Evolutionary conservation across 2,329 filamentous ascomycete species (phyloP).

Genomic region (Sarocladium oryzae): DNA sequence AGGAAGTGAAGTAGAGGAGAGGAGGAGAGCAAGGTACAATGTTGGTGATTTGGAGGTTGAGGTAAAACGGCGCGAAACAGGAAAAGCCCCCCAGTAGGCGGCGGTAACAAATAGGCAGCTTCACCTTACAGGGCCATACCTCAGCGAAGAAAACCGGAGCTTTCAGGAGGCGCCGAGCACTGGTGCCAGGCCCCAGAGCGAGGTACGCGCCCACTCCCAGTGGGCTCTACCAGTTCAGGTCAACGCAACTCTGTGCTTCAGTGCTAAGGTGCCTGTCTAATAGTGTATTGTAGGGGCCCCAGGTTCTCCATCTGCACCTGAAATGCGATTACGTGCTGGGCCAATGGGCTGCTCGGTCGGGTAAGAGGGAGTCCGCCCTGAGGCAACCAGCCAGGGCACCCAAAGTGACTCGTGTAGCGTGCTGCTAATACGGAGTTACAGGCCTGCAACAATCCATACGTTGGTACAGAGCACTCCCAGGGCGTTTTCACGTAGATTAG

Average conservation of each 20-base stretch:
- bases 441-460: not conserved
- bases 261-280: too few species aligned
- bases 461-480: too few species aligned
- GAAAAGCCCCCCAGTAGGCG: slow-evolving; percentile 1
- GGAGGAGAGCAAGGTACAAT: slow-evolving; percentile 7
- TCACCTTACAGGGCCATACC: not conserved
- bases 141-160: slow-evolving; percentile 7
- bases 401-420: not conserved
- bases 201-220: not conserved
- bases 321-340: too few species aligned
- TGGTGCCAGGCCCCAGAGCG: not conserved
- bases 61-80: slow-evolving; percentile 9
- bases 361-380: too few species aligned
- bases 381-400: too few species aligned
- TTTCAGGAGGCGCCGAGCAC: slow-evolving; percentile 6
- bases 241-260: too few species aligned
- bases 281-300: too few species aligned
- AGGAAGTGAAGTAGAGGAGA: slow-evolving; percentile 2
- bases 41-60: slow-evolving; percentile 9
- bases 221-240: not conserved
- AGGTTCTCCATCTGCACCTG: too few species aligned
- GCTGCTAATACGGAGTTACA: not conserved
- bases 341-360: too few species aligned
- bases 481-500: too few species aligned
- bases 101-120: not conserved